phyloP scores from a whole-genome alignment of 2,329 filamentous ascomycete genomes.

The Lachnellula subtilissima region DNA sequence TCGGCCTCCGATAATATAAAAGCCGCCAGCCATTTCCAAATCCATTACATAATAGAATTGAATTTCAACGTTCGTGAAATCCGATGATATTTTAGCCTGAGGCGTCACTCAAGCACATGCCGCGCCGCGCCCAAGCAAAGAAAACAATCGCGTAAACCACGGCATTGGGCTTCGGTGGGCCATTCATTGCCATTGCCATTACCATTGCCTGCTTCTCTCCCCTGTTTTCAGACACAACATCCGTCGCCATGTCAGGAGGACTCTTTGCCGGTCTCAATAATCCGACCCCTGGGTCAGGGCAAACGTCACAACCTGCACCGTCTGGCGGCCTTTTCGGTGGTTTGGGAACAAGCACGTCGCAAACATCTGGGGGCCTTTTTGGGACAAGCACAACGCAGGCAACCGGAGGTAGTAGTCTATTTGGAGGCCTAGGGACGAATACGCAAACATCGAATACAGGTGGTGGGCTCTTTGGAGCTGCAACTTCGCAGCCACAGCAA shows the following conservation, averaged over 20 bases:
- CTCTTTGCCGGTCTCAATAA: conserved; percentile 19
- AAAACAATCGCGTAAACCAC: too few species aligned
- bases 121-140: too few species aligned
- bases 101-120: too few species aligned
- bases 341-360: conserved; percentile 9
- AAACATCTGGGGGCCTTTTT: conserved; percentile 22
- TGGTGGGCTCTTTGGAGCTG: conserved; percentile 17
- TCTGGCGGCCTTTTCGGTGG: conserved; percentile 14
- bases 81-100: not conserved
- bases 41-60: too few species aligned
- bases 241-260: conserved; percentile 11
- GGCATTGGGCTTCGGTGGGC: too few species aligned
- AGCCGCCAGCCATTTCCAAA: too few species aligned
- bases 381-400: conserved; percentile 19
- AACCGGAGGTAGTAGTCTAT: conserved; percentile 20
- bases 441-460: not conserved
- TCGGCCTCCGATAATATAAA: too few species aligned
- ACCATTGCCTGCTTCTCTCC: too few species aligned
- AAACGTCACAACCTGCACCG: conserved; percentile 4
- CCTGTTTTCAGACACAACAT: not conserved
- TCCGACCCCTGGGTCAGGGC: conserved; percentile 6
- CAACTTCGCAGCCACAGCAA: conserved; percentile 23
- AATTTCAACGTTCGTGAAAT: not conserved
- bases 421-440: conserved; percentile 14
- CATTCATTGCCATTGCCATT: too few species aligned